Base-by-base conservation (phyloP, 2,329 filamentous ascomycete genomes). In the Penicillium sp. region DNA sequence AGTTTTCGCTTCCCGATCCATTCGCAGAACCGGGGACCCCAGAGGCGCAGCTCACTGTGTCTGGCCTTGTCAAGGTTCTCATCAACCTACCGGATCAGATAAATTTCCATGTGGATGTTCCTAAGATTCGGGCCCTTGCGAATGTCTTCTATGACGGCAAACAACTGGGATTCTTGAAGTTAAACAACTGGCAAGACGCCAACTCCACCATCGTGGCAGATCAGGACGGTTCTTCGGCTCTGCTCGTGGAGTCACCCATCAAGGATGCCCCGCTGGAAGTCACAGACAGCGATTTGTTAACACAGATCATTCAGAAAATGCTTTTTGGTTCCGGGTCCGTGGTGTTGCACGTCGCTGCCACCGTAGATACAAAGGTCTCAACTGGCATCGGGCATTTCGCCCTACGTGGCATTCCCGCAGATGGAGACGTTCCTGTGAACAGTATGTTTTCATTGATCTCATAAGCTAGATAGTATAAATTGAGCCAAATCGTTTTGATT, bases 401-500 rank as follows among this genome's bases (percentile, higher is more conserved):
- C 44, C 74, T 97, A 60, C 88, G 87, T 68, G 82, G 85, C 56
- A 85, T 98, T 61, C 91, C 91, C 39, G 89, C 67, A 35, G 78
- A 89, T 74, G 90, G 93, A 59, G 80, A 84, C 62, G 84, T 98
- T 64, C 87, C 87, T 70, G 81, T 97, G 74, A 94, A 95, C 80
- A 87, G 89, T 95, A 85, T 82, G 90, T 88, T 61, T 50, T 56
- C 53, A 32, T 55, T 56, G 51, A 57, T 55, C 50, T 52, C 51
- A 35, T 51, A 37, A 37, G 24, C 26, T 57, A 51, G 45, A 50
- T 52, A 47, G 41, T 52, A 51, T 56, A 58, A 61, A 59, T 54
- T 24, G 18, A 52, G 16, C 29, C 29, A 42, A 47, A 47, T 47
- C 42, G 49, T 54, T 59, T 42, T 49, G 46, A 54, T 58, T 65